Percentiles rank a stretch among this genome's conserved stretches.
Evolutionary conservation across 495 filamentous ascomycete species (phyloP).

Genomic region (Parmelia sp.): DNA sequence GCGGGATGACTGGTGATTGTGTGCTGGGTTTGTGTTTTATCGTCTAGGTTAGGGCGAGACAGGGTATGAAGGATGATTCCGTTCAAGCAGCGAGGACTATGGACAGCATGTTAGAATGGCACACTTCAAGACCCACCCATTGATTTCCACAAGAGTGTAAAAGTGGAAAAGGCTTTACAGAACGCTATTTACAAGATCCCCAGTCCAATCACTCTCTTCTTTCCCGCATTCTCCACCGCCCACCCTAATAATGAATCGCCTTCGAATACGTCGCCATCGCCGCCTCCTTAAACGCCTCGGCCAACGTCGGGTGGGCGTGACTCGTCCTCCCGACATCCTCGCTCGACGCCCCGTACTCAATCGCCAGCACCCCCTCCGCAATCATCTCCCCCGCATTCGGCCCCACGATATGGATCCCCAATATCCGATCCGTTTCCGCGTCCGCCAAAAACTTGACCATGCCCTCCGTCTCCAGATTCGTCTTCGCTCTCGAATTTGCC

Average conservation of each 20-base stretch:
- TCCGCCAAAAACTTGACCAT: conserved; percentile 96
- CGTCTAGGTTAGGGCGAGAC: background rate
- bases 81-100: background rate
- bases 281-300: conserved; percentile 99
- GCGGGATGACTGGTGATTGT: background rate
- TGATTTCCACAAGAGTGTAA: background rate
- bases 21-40: background rate
- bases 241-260: conserved; percentile 86
- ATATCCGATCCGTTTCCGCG: conserved; percentile 90
- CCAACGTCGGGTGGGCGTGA: conserved; percentile 93
- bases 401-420: conserved; percentile 95
- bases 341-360: conserved; percentile 92
- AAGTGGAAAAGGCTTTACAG: conserved; percentile 12
- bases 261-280: conserved; percentile 97
- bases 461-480: conserved; percentile 94
- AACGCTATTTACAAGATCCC: conserved; percentile 10
- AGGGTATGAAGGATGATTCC: background rate
- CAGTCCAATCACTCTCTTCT: background rate
- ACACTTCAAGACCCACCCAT: background rate
- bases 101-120: background rate
- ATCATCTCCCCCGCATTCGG: conserved; percentile 98
- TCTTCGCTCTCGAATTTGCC: conserved; percentile 97
- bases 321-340: conserved; percentile 95
- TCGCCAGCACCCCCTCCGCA: conserved; percentile 87
- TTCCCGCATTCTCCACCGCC: background rate